phyloP scores from a whole-genome alignment of 148 eudicot genomes.

The Rhododendron griersonianum region DNA sequence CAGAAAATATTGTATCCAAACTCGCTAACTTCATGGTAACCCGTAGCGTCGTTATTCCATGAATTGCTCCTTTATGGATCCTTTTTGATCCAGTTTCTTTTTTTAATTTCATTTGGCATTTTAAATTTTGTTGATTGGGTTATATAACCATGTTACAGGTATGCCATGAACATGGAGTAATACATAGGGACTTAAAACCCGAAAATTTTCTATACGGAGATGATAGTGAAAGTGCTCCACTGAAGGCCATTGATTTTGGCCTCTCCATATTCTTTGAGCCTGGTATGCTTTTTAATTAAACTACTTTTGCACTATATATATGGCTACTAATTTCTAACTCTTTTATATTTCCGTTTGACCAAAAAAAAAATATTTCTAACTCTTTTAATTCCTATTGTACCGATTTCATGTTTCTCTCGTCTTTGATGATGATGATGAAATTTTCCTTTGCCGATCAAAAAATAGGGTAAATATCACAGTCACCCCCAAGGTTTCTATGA shows the following conservation, averaged over 20 bases:
- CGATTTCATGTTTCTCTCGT: too few species aligned
- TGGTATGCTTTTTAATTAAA: constrained; percentile 31
- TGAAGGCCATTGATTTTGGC: constrained; percentile 91
- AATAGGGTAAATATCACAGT: too few species aligned
- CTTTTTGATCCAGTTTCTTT: too few species aligned
- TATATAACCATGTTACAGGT: constrained; percentile 32
- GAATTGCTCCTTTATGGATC: too few species aligned
- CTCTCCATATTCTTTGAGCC: constrained; percentile 83
- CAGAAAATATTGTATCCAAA: background rate
- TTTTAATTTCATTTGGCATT: background rate
- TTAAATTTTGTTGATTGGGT: background rate
- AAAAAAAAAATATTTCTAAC: background rate
- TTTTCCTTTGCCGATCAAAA: too few species aligned
- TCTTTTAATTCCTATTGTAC: too few species aligned
- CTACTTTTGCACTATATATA: background rate
- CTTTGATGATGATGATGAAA: too few species aligned
- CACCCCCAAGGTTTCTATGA: too few species aligned
- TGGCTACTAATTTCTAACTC: background rate
- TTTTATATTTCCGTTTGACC: too few species aligned
- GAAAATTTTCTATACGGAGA: constrained; percentile 74
- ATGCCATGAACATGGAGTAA: constrained; percentile 84
- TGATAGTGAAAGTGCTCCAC: constrained; percentile 43
- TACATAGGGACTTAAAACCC: constrained; percentile 86
- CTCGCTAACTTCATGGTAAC: background rate
- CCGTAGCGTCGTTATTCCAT: background rate